phyloP scores from a whole-genome alignment of 371 early-diverging fungal species.

The Mucor plumbeus region DNA sequence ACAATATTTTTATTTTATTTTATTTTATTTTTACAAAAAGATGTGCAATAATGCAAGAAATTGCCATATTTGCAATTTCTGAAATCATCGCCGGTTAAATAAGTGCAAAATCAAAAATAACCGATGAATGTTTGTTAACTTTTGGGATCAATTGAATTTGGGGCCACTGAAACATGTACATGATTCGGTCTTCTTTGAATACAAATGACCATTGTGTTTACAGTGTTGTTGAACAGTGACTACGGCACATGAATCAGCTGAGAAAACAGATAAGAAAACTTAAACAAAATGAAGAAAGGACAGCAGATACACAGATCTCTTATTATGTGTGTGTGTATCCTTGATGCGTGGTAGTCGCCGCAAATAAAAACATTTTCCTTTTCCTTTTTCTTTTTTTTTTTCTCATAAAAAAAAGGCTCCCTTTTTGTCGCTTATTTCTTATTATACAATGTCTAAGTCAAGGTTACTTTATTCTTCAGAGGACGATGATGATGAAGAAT shows the following conservation, averaged over 20 bases:
- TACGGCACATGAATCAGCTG: too few species aligned
- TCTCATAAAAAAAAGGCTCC: not conserved
- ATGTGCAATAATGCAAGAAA: not conserved
- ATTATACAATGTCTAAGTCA: conserved; percentile 24
- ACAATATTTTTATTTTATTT: not conserved
- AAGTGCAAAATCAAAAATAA: too few species aligned
- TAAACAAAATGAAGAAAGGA: too few species aligned
- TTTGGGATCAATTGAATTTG: not conserved
- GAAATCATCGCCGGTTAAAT: not conserved
- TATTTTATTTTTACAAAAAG: not conserved
- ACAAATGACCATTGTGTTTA: not conserved
- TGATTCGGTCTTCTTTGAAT: not conserved
- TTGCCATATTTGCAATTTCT: not conserved
- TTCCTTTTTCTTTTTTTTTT: too few species aligned
- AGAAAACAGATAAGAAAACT: too few species aligned
- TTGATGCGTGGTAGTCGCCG: too few species aligned
- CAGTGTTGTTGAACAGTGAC: too few species aligned
- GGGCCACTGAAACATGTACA: not conserved
- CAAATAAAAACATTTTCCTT: too few species aligned
- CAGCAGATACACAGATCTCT: too few species aligned
- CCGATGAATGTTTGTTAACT: too few species aligned
- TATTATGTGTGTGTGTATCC: too few species aligned
- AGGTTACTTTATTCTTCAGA: conserved; percentile 22
- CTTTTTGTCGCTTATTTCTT: not conserved
- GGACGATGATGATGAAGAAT: conserved; percentile 29